These are phyloP conservation scores for Bondarzewia mesenterica DNA, from an alignment of 1,284 basidiomycete species.

Conservation along the genomic window DNA sequence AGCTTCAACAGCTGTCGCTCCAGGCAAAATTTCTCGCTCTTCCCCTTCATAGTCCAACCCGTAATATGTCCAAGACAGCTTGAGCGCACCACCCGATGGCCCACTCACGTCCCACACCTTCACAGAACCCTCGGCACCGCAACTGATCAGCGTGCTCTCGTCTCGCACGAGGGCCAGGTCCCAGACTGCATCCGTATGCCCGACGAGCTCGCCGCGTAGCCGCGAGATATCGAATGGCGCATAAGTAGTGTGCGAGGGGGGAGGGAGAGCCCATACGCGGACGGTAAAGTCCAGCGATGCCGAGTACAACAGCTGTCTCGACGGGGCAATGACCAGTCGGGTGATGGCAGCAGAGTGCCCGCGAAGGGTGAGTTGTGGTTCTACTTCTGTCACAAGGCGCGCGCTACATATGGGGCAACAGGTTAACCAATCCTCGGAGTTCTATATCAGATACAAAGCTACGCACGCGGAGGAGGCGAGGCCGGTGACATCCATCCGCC, in stretches of 20 bases:
- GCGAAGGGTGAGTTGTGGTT: conserved; percentile 86
- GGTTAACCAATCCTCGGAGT: background rate
- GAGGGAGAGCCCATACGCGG: conserved; percentile 81
- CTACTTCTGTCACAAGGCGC: conserved; percentile 69
- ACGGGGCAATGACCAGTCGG: conserved; percentile 75
- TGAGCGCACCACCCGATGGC: conserved; percentile 51
- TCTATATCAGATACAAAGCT: conserved; percentile 7
- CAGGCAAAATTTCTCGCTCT: conserved; percentile 34
- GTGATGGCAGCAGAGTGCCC: conserved; percentile 94
- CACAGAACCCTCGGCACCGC: conserved; percentile 84
- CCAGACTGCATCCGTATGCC: conserved; percentile 95
- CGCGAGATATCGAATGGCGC: conserved; percentile 80
- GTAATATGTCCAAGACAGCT: conserved; percentile 68
- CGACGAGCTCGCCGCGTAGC: conserved; percentile 75
- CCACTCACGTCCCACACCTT: conserved; percentile 88
- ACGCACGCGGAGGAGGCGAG: conserved; percentile 68
- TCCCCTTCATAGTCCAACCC: conserved; percentile 50
- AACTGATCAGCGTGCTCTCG: conserved; percentile 78
- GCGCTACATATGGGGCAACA: conserved; percentile 30
- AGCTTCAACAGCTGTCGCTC: conserved; percentile 77
- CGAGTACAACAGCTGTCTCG: conserved; percentile 76
- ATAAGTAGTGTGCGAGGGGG: conserved; percentile 70
- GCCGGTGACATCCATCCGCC: conserved; percentile 75
- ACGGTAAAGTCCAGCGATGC: conserved; percentile 92
- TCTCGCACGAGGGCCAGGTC: conserved; percentile 76